Conservation (phyloP, 805 yeast species). For the Debaryomyces maramus region DNA sequence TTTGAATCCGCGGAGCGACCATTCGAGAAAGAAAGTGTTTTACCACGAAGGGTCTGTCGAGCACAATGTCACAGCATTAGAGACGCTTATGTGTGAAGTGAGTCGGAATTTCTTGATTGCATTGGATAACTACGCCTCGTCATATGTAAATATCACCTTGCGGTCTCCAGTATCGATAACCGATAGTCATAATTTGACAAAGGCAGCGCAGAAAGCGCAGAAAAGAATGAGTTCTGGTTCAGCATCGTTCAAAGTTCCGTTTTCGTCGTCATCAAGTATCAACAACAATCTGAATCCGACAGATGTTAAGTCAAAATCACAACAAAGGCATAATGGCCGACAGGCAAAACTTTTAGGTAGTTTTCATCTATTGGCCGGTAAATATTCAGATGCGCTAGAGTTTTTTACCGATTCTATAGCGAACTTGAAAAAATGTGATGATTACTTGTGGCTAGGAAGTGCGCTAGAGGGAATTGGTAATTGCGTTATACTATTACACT, state of each 20-base stretch:
- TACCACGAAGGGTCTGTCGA: conserved; percentile 28
- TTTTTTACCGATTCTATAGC: conserved; percentile 73
- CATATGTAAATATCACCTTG: conserved; percentile 76
- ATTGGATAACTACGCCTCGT: conserved; percentile 66
- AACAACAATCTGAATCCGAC: conserved; percentile 3
- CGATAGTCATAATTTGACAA: conserved; percentile 45
- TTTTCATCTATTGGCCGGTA: conserved; percentile 78
- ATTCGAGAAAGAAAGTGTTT: conserved; percentile 18
- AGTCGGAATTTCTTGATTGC: conserved; percentile 61
- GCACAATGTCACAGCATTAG: conserved; percentile 35
- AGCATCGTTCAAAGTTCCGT: conserved; percentile 35
- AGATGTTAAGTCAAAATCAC: conserved; percentile 35
- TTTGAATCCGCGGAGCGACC: conserved; percentile 16
- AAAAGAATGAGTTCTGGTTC: conserved; percentile 44
- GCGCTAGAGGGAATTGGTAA: conserved; percentile 81
- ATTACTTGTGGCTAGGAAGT: conserved; percentile 84
- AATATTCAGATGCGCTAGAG: conserved; percentile 65
- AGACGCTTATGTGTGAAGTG: conserved; percentile 73
- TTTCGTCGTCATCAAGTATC: conserved; percentile 7
- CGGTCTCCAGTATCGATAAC: conserved; percentile 75
- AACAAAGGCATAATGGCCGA: conserved; percentile 62
- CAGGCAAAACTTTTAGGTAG: conserved; percentile 74
- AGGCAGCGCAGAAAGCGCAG: conserved; percentile 41
- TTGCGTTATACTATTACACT: conserved; percentile 59
- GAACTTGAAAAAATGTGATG: conserved; percentile 60